Base-by-base conservation (phyloP, 2,329 filamentous ascomycete species). In the Aspergillus cejpii region DNA sequence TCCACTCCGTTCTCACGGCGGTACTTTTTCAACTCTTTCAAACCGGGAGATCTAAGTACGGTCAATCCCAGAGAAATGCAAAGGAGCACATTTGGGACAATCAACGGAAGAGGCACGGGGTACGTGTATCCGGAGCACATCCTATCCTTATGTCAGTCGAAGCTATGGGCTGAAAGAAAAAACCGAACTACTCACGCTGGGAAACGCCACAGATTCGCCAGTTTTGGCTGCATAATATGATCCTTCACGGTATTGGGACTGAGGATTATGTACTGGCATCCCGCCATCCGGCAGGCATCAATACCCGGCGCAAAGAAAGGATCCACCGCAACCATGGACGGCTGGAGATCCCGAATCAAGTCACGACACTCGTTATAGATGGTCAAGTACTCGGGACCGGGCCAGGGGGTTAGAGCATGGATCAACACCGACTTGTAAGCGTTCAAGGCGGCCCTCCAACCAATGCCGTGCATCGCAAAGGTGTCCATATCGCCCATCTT, bases 211-310 rank as follows among this genome's bases (percentile, higher is more conserved):
- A 52, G 50, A 19, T 48, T 51, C 10, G 40, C 50, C 17, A 72
- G 64, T 45, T 70, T 66, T 3, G 60, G 51, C 3, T 63, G 59
- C 1, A 49, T 42, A 0, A 67, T 58, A 33, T 69, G 69, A 3
- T 73, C 69, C 43, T 69, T 67, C 45, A 71, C 63, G 1, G 69
- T 61, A 49, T 72, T 74, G 0, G 72, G 70, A 21, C 64, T 66
- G 19, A 75, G 49, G 3, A 68, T 50, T 1, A 66, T 53, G 49
- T 60, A 66, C 5, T 59, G 57, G n/a, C 62, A 49, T 0, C 51
- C 47, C n/a, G 64, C 40, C 7, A 58, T 54, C 17, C 61, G 63
- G 42, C 65, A 70, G 2, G 66, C 69, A 19, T 72, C 68, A 3
- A 71, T 39, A 1, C 47, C 72, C 6, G 68, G 67, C 0, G 58